Base-by-base conservation (phyloP, 345 rosid species). In the Gossypium arboreum region DNA sequence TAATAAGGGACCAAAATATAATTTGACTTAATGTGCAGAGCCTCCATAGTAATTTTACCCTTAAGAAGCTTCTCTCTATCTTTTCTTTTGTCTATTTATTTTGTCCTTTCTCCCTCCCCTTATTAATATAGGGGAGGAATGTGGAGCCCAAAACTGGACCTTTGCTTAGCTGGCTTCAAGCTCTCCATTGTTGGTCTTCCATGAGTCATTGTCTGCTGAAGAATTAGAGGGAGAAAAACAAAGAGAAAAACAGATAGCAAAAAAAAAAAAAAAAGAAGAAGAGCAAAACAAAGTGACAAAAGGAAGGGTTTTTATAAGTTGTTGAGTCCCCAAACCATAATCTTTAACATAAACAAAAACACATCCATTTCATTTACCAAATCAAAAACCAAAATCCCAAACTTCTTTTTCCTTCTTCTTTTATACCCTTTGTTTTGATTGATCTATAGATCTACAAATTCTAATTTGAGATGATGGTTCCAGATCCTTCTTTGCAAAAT, bases 91-190 rank as follows among this genome's bases (percentile, higher is more conserved):
- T 18, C 43, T 74, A 65, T 60, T 34, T 34, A 22, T 27, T 65
- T 25, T 22, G 27, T 22, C 9, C 62, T 12, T 13, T 57, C 24
- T 57, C 62, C 22, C 60, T 59, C 62, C 70, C 63, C 75, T 78
- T 68, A 10, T 48, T 22, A 43, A 73, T 69, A 67, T 54, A 20
- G 58, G 15, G 39, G 39, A 34, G 39, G 39, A 34, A 34, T 59
- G 94, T 91, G 94, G 95, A 86, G 89, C 95, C 98, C 94, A 82
- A 72, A 74, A 64, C 83, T 80, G 90, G 92, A 81, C 92, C 93
- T 83, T 47, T 78, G 91, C 97, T 81, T 86, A 80, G 94, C 92
- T 87, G 98, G 91, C 93, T 79, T 78, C 86, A 74, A 89, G 84
- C 90, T 84, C 86, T 79, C 86, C 82, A 78, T 86, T 79, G 89